Evolutionary conservation across 768 basidiomycete species (phyloP).

Genomic region (Phaeolepiota aurea): DNA sequence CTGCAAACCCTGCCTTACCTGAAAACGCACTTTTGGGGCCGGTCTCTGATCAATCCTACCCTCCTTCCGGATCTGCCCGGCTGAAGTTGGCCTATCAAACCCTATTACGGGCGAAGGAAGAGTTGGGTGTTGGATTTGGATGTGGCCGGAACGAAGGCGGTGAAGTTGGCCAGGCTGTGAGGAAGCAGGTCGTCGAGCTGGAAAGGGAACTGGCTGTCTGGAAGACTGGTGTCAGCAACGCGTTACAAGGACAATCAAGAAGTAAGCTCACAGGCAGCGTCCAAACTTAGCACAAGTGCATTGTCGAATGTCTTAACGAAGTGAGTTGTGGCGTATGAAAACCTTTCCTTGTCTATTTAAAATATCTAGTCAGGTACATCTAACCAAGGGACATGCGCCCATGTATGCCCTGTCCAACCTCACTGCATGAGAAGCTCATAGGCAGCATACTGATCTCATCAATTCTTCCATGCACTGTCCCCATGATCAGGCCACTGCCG

Average conservation of each 20-base stretch:
- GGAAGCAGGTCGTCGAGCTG: slow-evolving; percentile 48
- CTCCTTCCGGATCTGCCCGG: slow-evolving; percentile 58
- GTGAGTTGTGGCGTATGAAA: too few relatives aligned
- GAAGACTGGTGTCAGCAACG: slow-evolving; percentile 54
- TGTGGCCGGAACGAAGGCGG: slow-evolving; percentile 55
- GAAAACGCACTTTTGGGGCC: slow-evolving; percentile 3
- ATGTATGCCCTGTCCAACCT: too few relatives aligned
- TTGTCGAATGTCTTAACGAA: too few relatives aligned
- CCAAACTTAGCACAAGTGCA: too few relatives aligned
- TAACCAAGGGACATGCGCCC: too few relatives aligned
- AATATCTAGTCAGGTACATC: too few relatives aligned
- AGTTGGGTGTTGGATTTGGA: slow-evolving; percentile 70
- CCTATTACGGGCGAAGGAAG: slow-evolving; percentile 49
- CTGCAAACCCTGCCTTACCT: slow-evolving; percentile 9
- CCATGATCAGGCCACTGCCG: too few relatives aligned
- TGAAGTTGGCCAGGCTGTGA: slow-evolving; percentile 53
- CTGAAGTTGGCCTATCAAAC: slow-evolving; percentile 59
- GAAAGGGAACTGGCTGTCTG: slow-evolving; percentile 72
- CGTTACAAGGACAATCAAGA: slow-evolving; percentile 6
- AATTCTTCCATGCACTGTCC: too few relatives aligned
- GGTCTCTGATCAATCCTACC: slow-evolving; percentile 30
- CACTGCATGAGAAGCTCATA: too few relatives aligned
- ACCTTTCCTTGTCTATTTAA: too few relatives aligned
- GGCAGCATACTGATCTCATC: too few relatives aligned
- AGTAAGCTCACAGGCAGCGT: neutral